Evolutionary conservation across 441 rosid genomes (phyloP).

Genomic region (Bocquillonia castaneifolia): DNA sequence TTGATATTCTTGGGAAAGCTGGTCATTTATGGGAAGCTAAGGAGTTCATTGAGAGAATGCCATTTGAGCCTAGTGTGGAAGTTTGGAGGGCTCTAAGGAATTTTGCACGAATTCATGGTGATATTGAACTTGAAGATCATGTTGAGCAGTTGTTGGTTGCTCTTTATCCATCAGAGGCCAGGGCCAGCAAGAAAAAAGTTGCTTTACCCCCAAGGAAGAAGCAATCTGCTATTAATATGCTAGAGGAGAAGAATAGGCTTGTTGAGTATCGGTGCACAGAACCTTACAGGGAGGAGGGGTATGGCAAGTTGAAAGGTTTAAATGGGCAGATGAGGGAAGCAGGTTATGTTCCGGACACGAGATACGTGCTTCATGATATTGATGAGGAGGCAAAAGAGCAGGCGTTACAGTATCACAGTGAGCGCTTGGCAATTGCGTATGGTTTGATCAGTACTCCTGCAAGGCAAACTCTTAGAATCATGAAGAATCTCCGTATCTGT

Average conservation of each 20-base stretch:
- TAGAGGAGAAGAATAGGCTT: conserved; percentile 46
- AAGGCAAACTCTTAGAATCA: conserved; percentile 56
- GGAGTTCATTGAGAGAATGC: conserved; percentile 47
- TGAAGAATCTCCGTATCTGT: conserved; percentile 60
- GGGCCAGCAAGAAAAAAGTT: conserved; percentile 21
- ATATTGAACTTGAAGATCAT: conserved; percentile 52
- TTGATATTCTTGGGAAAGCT: conserved; percentile 44
- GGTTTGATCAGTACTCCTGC: conserved; percentile 67
- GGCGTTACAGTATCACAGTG: conserved; percentile 60
- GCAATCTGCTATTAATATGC: conserved; percentile 42
- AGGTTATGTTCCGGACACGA: conserved; percentile 59
- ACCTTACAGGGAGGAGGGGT: conserved; percentile 39
- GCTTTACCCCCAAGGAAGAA: conserved; percentile 41
- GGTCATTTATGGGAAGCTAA: conserved; percentile 48
- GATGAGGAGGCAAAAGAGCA: conserved; percentile 67
- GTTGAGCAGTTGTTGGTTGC: conserved; percentile 39
- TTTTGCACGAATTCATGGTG: conserved; percentile 48
- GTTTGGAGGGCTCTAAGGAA: conserved; percentile 42
- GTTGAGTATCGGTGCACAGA: conserved; percentile 33
- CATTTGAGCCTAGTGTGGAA: conserved; percentile 40
- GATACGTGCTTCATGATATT: conserved; percentile 65
- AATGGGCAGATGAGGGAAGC: conserved; percentile 54
- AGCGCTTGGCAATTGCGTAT: conserved; percentile 58
- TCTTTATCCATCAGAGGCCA: conserved; percentile 32
- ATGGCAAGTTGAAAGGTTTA: conserved; percentile 37